phyloP scores from a whole-genome alignment of 1,284 basidiomycete species.

The Fereydounia khargensis region DNA sequence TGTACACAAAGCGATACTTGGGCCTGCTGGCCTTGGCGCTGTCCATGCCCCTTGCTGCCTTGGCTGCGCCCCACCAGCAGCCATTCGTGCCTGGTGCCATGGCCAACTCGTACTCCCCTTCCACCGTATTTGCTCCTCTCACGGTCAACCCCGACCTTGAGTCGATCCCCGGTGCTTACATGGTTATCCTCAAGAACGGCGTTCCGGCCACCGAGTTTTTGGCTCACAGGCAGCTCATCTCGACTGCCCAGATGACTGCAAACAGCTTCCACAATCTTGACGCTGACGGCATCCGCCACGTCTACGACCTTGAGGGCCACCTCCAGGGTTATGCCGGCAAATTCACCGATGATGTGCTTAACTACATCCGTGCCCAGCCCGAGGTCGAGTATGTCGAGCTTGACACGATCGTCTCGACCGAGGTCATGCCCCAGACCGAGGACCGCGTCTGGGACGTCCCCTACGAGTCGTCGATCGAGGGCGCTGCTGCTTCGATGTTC shows the following conservation, averaged over 20 bases:
- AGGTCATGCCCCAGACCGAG: constrained; percentile 48
- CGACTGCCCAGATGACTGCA: constrained; percentile 33
- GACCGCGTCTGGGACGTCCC: constrained; percentile 40
- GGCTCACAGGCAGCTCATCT: constrained; percentile 39
- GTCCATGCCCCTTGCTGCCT: constrained; percentile 24
- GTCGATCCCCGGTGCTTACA: constrained; percentile 49
- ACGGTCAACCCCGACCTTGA: constrained; percentile 38
- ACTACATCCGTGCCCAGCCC: constrained; percentile 77
- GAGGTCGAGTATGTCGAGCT: constrained; percentile 90
- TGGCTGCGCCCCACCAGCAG: constrained; percentile 34
- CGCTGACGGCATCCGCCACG: constrained; percentile 41
- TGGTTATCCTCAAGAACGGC: constrained; percentile 54
- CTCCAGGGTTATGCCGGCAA: constrained; percentile 80
- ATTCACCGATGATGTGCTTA: constrained; percentile 73
- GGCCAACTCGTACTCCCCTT: constrained; percentile 29
- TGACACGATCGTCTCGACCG: constrained; percentile 62
- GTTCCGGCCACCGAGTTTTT: constrained; percentile 40
- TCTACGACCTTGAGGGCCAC: constrained; percentile 45
- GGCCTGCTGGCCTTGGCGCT: constrained; percentile 35
- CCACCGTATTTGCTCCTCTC: constrained; percentile 29
- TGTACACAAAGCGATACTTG: constrained; percentile 36
- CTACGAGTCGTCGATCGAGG: constrained; percentile 69
- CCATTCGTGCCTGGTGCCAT: constrained; percentile 35
- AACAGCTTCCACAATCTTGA: constrained; percentile 39
- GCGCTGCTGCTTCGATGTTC: constrained; percentile 57